Percentiles rank a stretch among this genome's conserved stretches.
Evolutionary conservation across 129 eudicot genomes (phyloP).

Genomic region (Pulicaria dysenterica): DNA sequence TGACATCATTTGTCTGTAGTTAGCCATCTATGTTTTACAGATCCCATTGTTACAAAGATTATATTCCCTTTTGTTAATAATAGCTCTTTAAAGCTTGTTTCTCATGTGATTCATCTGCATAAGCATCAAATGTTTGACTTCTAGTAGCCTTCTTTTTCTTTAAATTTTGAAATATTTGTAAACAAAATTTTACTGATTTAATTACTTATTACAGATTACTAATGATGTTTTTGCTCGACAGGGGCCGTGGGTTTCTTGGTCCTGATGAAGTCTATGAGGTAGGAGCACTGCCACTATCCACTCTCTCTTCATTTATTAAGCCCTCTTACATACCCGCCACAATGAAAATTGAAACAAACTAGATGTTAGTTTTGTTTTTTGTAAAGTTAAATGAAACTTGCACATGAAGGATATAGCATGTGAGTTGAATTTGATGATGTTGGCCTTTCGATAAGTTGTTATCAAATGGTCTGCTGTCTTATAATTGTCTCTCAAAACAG

Average conservation of each 20-base stretch:
- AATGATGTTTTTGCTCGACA: conserved; percentile 31
- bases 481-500: conserved; percentile 36
- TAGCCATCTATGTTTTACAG: background rate
- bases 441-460: background rate
- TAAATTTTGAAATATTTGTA: background rate
- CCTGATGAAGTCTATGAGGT: conserved; percentile 89
- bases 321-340: background rate
- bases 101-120: background rate
- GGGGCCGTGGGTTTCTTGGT: conserved; percentile 88
- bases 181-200: background rate
- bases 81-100: background rate
- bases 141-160: background rate
- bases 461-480: conserved; percentile 1
- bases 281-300: conserved; percentile 14
- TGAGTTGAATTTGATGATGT: conserved; percentile 12
- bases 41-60: conserved; percentile 6
- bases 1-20: background rate
- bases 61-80: background rate
- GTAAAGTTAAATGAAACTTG: background rate
- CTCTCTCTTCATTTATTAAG: background rate
- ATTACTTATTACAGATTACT: conserved; percentile 19
- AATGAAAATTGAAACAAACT: background rate
- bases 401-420: background rate
- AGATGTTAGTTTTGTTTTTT: background rate
- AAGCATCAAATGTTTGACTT: conserved; percentile 5